A percentile compares a stretch with the other conserved stretches of the same genome.
Conservation (phyloP, 805 yeast genomes). For the Saturnispora quitensis region DNA sequence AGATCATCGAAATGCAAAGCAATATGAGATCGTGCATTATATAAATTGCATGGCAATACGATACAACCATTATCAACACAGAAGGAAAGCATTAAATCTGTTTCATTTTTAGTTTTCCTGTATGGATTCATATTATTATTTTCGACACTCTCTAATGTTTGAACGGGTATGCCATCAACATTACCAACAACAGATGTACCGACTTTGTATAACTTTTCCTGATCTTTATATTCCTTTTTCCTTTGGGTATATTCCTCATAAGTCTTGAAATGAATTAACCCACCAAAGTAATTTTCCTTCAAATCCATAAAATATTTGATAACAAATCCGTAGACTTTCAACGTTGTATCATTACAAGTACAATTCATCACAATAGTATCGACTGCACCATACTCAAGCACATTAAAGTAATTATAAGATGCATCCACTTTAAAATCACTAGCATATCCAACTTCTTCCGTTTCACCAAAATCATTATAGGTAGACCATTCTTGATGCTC, state of each 20-base stretch:
- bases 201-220: conserved; percentile 4
- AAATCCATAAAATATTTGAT: conserved; percentile 66
- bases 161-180: conserved; percentile 11
- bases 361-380: conserved; percentile 64
- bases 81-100: conserved; percentile 67
- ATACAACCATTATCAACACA: conserved; percentile 62
- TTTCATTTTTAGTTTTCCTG: conserved; percentile 53
- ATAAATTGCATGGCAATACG: conserved; percentile 64
- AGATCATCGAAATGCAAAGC: conserved; percentile 55
- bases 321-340: conserved; percentile 73
- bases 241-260: conserved; percentile 61
- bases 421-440: conserved; percentile 54
- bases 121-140: conserved; percentile 15
- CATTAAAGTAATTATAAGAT: conserved; percentile 50
- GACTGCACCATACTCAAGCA: conserved; percentile 53
- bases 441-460: conserved; percentile 59
- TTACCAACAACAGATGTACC: not conserved
- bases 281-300: conserved; percentile 88
- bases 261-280: conserved; percentile 70
- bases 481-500: conserved; percentile 94
- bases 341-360: conserved; percentile 53
- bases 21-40: conserved; percentile 49
- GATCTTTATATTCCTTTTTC: not conserved
- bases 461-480: conserved; percentile 54
- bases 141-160: conserved; percentile 6